Percentiles rank a stretch among this genome's conserved stretches.
These are phyloP conservation scores for Dillenia turbinata DNA, from an alignment of 164 flowering plant species.

Conservation along the genomic window DNA sequence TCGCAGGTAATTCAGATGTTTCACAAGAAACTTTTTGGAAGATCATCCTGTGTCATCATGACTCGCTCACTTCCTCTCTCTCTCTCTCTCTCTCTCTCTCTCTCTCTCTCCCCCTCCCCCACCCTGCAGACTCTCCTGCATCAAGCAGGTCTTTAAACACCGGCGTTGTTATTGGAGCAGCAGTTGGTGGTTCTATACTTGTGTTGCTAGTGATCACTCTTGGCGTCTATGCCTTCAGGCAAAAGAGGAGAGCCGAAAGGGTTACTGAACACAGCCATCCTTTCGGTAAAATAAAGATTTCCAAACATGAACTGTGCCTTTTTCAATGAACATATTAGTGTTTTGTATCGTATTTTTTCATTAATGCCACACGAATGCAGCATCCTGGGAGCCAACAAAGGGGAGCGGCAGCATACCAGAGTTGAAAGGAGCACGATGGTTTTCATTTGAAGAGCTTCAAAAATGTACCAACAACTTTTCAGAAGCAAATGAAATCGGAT, in stretches of 20 bases:
- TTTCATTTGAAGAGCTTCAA: conserved; percentile 59
- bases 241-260: conserved; percentile 36
- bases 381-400: conserved; percentile 35
- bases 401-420: conserved; percentile 40
- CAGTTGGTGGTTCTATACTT: conserved; percentile 36
- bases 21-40: not conserved
- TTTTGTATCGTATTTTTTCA: not conserved
- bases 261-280: conserved; percentile 29
- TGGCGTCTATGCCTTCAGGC: conserved; percentile 31
- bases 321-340: not conserved
- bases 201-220: conserved; percentile 24
- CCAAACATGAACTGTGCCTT: no score
- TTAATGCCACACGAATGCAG: conserved; percentile 20
- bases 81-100: not conserved
- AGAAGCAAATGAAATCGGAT: conserved; percentile 52
- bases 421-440: conserved; percentile 56
- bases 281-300: conserved; percentile 27
- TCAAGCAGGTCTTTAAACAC: conserved; percentile 23
- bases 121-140: conserved; percentile 4
- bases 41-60: not conserved
- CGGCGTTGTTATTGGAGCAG: conserved; percentile 39
- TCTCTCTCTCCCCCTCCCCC: not conserved
- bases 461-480: conserved; percentile 58
- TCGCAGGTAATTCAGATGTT: conserved; percentile 25
- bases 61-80: not conserved